A percentile compares a stretch with the other conserved stretches of the same genome.
Evolutionary conservation across 1,284 basidiomycete genomes (phyloP).

Genomic region (Tilletia caries): DNA sequence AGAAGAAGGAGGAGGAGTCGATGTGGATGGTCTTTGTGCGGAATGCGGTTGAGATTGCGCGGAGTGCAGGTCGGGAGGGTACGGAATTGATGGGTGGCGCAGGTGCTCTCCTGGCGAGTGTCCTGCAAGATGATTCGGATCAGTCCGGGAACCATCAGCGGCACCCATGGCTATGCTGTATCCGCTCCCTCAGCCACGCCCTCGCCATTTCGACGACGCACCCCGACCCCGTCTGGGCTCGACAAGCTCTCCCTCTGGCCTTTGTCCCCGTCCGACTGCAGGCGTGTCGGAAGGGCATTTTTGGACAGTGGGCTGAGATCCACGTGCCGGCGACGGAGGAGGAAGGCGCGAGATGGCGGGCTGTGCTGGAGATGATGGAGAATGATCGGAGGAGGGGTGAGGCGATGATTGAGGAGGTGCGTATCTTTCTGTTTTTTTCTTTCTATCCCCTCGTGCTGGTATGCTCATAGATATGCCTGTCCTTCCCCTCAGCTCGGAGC

Average conservation of each 20-base stretch:
- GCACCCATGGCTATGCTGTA: background rate
- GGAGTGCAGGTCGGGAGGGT: background rate
- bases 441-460: too few species aligned
- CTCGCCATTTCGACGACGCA: background rate
- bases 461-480: background rate
- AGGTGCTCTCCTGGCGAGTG: too few species aligned
- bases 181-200: background rate
- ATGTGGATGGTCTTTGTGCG: constrained; percentile 22
- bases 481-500: background rate
- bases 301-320: constrained; percentile 11
- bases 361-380: background rate
- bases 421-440: background rate
- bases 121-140: background rate
- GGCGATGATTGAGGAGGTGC: background rate
- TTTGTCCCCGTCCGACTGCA: constrained; percentile 1
- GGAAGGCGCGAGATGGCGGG: background rate
- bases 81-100: too few species aligned
- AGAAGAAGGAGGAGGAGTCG: background rate
- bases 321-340: background rate
- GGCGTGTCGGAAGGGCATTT: constrained; percentile 12
- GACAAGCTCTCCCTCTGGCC: background rate
- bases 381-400: constrained; percentile 5
- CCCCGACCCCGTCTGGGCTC: background rate
- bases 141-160: background rate
- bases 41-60: constrained; percentile 1